Evolutionary conservation across 1,284 basidiomycete genomes (phyloP).

Genomic region (Pseudozyma sp.): DNA sequence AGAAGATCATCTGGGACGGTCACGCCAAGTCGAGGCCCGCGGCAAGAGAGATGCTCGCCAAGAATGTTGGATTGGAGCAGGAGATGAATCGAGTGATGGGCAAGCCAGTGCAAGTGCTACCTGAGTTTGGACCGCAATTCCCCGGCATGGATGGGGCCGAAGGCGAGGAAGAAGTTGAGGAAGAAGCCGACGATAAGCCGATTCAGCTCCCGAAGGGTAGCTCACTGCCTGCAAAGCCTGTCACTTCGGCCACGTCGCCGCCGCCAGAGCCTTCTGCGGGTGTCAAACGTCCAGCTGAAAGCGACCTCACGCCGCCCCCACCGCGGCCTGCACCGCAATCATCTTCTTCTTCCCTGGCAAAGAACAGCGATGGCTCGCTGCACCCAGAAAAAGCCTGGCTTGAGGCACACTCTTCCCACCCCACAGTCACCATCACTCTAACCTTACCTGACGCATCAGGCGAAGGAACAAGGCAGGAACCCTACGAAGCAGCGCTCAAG

Average conservation of each 20-base stretch:
- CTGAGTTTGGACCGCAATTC: conserved; percentile 51
- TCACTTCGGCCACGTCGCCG: conserved; percentile 5
- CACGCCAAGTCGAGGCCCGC: conserved; percentile 53
- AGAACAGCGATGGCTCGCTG: conserved; percentile 44
- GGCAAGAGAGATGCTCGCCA: conserved; percentile 51
- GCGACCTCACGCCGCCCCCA: conserved; percentile 34
- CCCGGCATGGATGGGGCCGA: conserved; percentile 17
- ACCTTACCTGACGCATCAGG: conserved; percentile 38
- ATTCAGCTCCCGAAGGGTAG: conserved; percentile 22
- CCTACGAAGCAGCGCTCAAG: conserved; percentile 54
- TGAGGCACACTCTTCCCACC: conserved; percentile 48
- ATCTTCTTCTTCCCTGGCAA: conserved; percentile 16
- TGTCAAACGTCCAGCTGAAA: conserved; percentile 31
- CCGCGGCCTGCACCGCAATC: conserved; percentile 24
- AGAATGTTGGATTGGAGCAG: conserved; percentile 52
- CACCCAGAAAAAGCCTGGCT: conserved; percentile 59
- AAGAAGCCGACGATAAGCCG: conserved; percentile 23
- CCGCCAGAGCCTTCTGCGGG: conserved; percentile 8
- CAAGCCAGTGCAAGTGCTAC: conserved; percentile 31
- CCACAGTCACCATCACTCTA: conserved; percentile 51
- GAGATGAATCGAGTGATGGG: conserved; percentile 47
- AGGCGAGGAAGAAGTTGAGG: conserved; percentile 6
- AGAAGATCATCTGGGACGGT: conserved; percentile 67
- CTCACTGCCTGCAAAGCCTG: conserved; percentile 31
- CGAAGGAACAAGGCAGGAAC: conserved; percentile 22